phyloP scores from a whole-genome alignment of 148 eudicot genomes.

The Vaccinium darrowii region DNA sequence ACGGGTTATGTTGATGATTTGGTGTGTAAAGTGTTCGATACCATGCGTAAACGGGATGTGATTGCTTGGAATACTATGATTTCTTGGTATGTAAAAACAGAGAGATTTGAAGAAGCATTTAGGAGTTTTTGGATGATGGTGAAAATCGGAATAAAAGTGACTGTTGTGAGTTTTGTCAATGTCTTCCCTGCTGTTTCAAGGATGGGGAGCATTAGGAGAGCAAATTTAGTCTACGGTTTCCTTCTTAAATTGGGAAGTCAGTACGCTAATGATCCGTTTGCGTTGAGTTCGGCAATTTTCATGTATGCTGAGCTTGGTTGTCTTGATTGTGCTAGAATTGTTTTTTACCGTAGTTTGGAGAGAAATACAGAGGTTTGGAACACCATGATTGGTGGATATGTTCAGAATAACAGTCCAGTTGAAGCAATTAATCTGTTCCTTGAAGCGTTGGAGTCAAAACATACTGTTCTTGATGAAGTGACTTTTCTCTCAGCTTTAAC shows the following conservation, averaged over 20 bases:
- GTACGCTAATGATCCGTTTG: constrained; percentile 56
- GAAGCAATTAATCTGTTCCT: constrained; percentile 68
- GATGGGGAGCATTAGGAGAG: constrained; percentile 35
- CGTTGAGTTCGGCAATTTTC: constrained; percentile 69
- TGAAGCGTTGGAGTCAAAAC: constrained; percentile 48
- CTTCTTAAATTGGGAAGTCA: constrained; percentile 59
- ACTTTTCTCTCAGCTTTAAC: constrained; percentile 66
- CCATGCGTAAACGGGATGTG: constrained; percentile 63
- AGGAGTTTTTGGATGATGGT: constrained; percentile 66
- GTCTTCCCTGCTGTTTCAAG: constrained; percentile 69
- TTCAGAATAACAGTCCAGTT: constrained; percentile 54
- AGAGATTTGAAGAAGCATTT: constrained; percentile 53
- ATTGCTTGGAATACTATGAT: constrained; percentile 54
- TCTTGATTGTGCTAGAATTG: constrained; percentile 49
- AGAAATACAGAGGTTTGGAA: constrained; percentile 94
- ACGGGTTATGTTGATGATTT: constrained; percentile 31
- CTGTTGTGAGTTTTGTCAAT: constrained; percentile 78
- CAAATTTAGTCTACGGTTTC: constrained; percentile 64
- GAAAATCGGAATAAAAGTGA: constrained; percentile 56
- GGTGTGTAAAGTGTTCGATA: constrained; percentile 56
- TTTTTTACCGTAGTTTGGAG: constrained; percentile 60
- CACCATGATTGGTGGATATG: constrained; percentile 85
- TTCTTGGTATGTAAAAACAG: constrained; percentile 33
- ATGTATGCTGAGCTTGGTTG: constrained; percentile 78
- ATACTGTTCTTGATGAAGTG: constrained; percentile 51